Base-by-base conservation (phyloP, 1,284 basidiomycete species). In the Cryptococcus deneoformans region DNA sequence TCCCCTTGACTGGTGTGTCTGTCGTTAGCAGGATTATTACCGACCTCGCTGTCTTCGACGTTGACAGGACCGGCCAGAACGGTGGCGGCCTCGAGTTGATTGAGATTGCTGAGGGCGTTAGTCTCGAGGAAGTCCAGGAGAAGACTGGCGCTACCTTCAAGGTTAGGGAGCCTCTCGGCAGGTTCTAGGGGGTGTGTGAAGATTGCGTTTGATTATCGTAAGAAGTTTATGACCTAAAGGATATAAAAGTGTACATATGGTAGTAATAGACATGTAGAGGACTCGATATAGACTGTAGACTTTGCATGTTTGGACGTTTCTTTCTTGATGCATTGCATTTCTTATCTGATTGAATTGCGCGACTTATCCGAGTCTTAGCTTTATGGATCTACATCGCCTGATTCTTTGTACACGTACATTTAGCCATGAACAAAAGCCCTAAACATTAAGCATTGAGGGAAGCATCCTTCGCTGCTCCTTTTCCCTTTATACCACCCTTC, bases 21-120 rank as follows among this genome's bases (percentile, higher is more conserved):
- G 85, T 89, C 49, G 90, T 97, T 60, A 89, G 87, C 77, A 84
- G 86, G 66, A 94, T 97, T 73, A 87, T 98, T 74, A 97, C 94
- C 1, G 93, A 98, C 70, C 82, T 95, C 40, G 89, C 72, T 38
- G 92, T 93, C 47, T 98, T 98, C 77, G 82, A 89, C 53, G 90
- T 97, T 14, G 89, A 96, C 76, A 83, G 89, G 54, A 47, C 51
- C 5, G 80, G 79, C 56, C 82, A 83, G 47, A 62, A 60, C 52
- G 59, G 64, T 20, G 88, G 89, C 14, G 83, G 82, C 62, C 79
- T 98, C 72, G 85, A 84, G 48, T 80, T 97, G 66, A 84, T 85
- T 54, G 94, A 96, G 76, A 75, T 95, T 48, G 88, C 88, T 43
- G 85, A 90, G 60, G 92, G 92, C 11, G 86, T 87, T 7, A 88